These are phyloP conservation scores for Talaromyces adpressus DNA, from an alignment of 495 filamentous ascomycete genomes.

Conservation along the genomic window DNA sequence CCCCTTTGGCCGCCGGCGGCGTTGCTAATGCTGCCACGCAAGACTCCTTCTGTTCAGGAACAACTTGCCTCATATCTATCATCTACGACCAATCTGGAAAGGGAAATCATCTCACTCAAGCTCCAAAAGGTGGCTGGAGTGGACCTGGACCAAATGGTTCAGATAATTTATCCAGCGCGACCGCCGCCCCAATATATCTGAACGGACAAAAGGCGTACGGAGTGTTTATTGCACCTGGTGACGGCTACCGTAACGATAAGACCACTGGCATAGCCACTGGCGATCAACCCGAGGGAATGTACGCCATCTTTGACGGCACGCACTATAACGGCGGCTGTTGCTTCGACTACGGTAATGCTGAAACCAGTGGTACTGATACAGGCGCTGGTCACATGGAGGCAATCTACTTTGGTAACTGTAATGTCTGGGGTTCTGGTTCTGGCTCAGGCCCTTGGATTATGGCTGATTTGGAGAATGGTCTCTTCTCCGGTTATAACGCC, in stretches of 20 bases:
- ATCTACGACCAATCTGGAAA: slow-evolving; percentile 55
- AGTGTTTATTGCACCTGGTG: slow-evolving; percentile 48
- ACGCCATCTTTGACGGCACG: slow-evolving; percentile 52
- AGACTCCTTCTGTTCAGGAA: slow-evolving; percentile 48
- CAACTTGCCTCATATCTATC: slow-evolving; percentile 50
- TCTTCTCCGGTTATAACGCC: slow-evolving; percentile 44
- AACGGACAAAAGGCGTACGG: slow-evolving; percentile 53
- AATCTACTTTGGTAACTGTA: slow-evolving; percentile 48
- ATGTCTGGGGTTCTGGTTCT: slow-evolving; percentile 41
- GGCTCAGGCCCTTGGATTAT: slow-evolving; percentile 53
- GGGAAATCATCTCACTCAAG: slow-evolving; percentile 50
- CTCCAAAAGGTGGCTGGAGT: slow-evolving; percentile 42
- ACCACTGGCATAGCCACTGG: slow-evolving; percentile 42
- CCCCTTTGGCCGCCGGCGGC: slow-evolving; percentile 42
- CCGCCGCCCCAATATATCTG: slow-evolving; percentile 46
- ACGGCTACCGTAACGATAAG: slow-evolving; percentile 48
- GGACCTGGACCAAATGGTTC: slow-evolving; percentile 46
- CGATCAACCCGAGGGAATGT: slow-evolving; percentile 48
- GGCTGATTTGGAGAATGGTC: slow-evolving; percentile 53
- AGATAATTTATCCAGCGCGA: slow-evolving; percentile 47
- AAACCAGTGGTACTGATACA: slow-evolving; percentile 44
- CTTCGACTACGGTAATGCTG: slow-evolving; percentile 57
- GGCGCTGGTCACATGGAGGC: slow-evolving; percentile 56
- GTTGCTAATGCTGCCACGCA: slow-evolving; percentile 50
- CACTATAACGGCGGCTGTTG: slow-evolving; percentile 53